phyloP scores from a whole-genome alignment of 2,329 filamentous ascomycete species.

The Colletotrichum liriopes region DNA sequence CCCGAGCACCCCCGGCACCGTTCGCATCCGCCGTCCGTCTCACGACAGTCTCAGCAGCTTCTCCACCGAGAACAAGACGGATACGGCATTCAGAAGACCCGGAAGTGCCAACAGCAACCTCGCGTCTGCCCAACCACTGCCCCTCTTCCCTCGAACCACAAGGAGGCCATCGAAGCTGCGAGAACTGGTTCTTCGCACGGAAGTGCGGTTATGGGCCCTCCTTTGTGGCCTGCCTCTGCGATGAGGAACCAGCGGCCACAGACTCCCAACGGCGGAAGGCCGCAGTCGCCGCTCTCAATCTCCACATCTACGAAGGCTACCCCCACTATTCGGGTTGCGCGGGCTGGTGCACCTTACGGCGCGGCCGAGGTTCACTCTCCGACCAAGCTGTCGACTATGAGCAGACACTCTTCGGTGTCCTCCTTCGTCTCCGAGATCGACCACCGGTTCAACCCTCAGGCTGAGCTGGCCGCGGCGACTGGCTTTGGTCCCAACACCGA shows the following conservation, averaged over 20 bases:
- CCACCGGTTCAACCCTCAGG: conserved; percentile 84
- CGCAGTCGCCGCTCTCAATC: conserved; percentile 58
- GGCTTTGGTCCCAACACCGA: conserved; percentile 84
- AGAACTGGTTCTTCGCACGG: conserved; percentile 70
- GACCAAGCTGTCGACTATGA: conserved; percentile 58
- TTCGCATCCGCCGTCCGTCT: conserved; percentile 61
- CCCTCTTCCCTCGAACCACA: conserved; percentile 89
- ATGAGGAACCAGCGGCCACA: conserved; percentile 68
- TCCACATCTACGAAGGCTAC: conserved; percentile 69
- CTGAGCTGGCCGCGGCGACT: conserved; percentile 63
- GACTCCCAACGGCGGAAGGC: conserved; percentile 71
- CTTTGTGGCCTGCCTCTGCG: conserved; percentile 85
- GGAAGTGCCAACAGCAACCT: conserved; percentile 80
- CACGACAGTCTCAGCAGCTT: conserved; percentile 66
- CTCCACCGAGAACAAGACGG: conserved; percentile 38
- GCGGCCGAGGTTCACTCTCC: conserved; percentile 65
- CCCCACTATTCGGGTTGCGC: conserved; percentile 68
- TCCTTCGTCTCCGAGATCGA: conserved; percentile 97
- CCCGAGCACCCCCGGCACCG: conserved; percentile 57
- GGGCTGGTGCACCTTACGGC: conserved; percentile 61
- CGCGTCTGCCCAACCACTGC: conserved; percentile 62
- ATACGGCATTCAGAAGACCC: conserved; percentile 66
- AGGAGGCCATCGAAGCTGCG: conserved; percentile 86
- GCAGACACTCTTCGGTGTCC: conserved; percentile 87
- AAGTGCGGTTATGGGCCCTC: conserved; percentile 81